A percentile compares a stretch with the other conserved stretches of the same genome.
Conservation (phyloP, 2,329 filamentous ascomycete genomes). For the Calonectria henricotiae region DNA sequence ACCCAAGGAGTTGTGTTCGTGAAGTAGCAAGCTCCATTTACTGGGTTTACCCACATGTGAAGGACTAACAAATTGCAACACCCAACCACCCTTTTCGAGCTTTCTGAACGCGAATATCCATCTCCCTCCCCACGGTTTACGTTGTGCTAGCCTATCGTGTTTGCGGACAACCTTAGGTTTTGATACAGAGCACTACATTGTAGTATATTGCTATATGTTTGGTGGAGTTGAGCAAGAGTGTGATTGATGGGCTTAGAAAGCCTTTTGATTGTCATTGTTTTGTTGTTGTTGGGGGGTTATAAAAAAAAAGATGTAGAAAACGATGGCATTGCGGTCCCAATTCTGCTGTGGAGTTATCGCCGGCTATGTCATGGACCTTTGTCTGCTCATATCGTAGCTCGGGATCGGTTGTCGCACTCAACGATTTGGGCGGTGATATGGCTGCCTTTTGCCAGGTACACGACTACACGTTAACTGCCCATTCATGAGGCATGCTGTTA, state of each 20-base stretch:
- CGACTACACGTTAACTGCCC: not conserved
- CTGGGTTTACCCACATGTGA: no score
- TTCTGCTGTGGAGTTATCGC: not conserved
- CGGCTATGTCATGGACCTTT: not conserved
- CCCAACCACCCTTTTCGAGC: not conserved
- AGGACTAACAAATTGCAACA: no score
- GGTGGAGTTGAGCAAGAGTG: no score
- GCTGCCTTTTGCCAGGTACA: not conserved
- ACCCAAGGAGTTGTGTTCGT: no score
- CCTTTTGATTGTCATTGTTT: slow-evolving; percentile 4
- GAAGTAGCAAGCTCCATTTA: no score
- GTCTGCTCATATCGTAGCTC: not conserved
- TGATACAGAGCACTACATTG: no score
- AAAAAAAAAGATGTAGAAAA: no score
- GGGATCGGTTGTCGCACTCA: not conserved
- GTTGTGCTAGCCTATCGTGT: not conserved
- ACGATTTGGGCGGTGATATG: not conserved
- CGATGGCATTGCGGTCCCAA: not conserved
- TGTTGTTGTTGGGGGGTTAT: no score
- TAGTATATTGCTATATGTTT: no score
- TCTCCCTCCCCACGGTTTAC: not conserved
- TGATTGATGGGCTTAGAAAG: not conserved
- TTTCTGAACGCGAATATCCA: no score
- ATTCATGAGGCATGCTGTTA: not conserved
- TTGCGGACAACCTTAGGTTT: not conserved